phyloP scores from a whole-genome alignment of 1,139 yeast genomes.

The Blastobotrys capitulatus region DNA sequence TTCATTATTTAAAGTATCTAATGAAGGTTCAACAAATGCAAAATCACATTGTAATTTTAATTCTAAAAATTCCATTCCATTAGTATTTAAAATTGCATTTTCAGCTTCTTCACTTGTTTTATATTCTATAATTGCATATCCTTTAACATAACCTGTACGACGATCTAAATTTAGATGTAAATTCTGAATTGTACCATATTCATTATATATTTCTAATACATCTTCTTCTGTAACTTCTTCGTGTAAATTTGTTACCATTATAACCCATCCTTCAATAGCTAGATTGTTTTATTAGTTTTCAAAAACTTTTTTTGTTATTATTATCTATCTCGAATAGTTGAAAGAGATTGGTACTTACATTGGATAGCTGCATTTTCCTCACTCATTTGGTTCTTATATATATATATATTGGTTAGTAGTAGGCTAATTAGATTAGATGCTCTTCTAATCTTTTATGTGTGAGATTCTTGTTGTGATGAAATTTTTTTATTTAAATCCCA shows the following conservation, averaged over 20 bases:
- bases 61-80: constrained; percentile 35
- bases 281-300: no score
- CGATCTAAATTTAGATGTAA: constrained; percentile 41
- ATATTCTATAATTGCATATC: constrained; percentile 41
- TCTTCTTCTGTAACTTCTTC: constrained; percentile 46
- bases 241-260: constrained; percentile 39
- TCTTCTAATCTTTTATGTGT: no score
- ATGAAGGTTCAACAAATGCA: constrained; percentile 32
- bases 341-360: background rate
- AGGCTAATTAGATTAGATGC: no score
- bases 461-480: no score
- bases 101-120: constrained; percentile 33
- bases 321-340: background rate
- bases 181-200: constrained; percentile 37
- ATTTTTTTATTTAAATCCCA: no score
- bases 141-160: constrained; percentile 42
- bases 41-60: constrained; percentile 33
- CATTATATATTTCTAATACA: constrained; percentile 38
- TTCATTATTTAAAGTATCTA: background rate
- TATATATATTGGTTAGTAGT: no score
- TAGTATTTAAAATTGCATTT: constrained; percentile 31
- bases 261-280: constrained; percentile 41
- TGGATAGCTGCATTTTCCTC: background rate
- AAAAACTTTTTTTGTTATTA: background rate
- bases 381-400: background rate